Percentiles rank a stretch among this genome's conserved stretches.
phyloP scores from a whole-genome alignment of 1,284 basidiomycete genomes.

The Athelia psychrophila region DNA sequence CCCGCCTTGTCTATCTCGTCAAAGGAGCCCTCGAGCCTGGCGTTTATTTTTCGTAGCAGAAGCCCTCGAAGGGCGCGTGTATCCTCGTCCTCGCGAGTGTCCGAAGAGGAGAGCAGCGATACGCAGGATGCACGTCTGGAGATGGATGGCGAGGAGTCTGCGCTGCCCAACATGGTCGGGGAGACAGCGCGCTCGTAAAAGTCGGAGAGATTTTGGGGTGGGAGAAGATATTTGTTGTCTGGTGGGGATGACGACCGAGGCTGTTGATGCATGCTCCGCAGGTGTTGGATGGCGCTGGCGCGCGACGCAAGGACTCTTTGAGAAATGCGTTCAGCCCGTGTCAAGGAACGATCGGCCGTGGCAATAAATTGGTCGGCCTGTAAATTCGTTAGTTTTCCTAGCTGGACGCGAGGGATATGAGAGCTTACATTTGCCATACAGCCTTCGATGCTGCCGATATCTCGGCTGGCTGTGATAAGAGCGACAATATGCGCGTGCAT shows the following conservation, averaged over 20 bases:
- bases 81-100: constrained; percentile 55
- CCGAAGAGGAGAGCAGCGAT: constrained; percentile 34
- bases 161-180: constrained; percentile 30
- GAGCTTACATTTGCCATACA: constrained; percentile 38
- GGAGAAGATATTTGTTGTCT: neutral
- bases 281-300: constrained; percentile 5
- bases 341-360: constrained; percentile 47
- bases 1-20: constrained; percentile 61
- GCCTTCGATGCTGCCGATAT: constrained; percentile 51
- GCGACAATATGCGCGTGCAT: constrained; percentile 41
- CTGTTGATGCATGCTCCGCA: neutral
- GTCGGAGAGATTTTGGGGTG: neutral
- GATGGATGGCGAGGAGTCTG: constrained; percentile 36
- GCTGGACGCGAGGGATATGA: constrained; percentile 1
- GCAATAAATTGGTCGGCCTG: constrained; percentile 54
- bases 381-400: constrained; percentile 6
- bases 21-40: constrained; percentile 51
- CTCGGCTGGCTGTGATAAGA: constrained; percentile 48
- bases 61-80: constrained; percentile 54
- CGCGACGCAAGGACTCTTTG: constrained; percentile 50
- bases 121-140: constrained; percentile 33
- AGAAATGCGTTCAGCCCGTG: constrained; percentile 48
- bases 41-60: constrained; percentile 59
- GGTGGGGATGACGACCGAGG: neutral
- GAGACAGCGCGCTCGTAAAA: constrained; percentile 26